Percentiles rank a stretch among this genome's conserved stretches.
These are phyloP conservation scores for Penicillium desertorum DNA, from an alignment of 495 filamentous ascomycete species.

Conservation along the genomic window DNA sequence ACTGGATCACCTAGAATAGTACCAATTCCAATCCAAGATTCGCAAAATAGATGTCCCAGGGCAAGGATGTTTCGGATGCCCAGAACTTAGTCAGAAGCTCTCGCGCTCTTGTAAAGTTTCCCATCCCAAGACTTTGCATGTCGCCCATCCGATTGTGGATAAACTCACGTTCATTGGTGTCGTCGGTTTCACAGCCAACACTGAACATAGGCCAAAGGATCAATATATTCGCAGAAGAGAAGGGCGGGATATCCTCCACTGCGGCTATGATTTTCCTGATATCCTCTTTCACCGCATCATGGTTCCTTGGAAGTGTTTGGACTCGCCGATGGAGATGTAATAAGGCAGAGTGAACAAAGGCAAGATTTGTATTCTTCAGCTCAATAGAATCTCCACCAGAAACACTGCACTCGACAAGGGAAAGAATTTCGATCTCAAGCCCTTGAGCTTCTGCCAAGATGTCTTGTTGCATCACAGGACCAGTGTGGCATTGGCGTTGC, in stretches of 20 bases:
- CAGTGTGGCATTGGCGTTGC: not conserved
- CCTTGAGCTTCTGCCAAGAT: constrained; percentile 5
- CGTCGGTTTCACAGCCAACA: constrained; percentile 35
- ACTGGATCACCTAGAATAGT: constrained; percentile 23
- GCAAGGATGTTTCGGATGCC: constrained; percentile 19
- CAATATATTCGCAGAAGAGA: constrained; percentile 32
- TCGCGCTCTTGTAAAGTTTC: constrained; percentile 36
- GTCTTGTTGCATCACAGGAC: not conserved
- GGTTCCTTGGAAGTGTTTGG: constrained; percentile 19
- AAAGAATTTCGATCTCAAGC: constrained; percentile 19
- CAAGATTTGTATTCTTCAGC: constrained; percentile 28
- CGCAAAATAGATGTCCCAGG: constrained; percentile 32
- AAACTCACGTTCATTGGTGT: constrained; percentile 15
- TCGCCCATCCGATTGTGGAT: constrained; percentile 32
- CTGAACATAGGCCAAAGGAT: constrained; percentile 41
- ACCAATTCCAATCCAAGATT: constrained; percentile 28
- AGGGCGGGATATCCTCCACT: constrained; percentile 20
- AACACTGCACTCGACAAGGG: constrained; percentile 16
- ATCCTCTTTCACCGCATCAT: constrained; percentile 28
- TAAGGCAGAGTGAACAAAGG: constrained; percentile 35
- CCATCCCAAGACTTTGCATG: constrained; percentile 36
- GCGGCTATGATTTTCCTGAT: constrained; percentile 25
- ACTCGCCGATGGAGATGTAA: constrained; percentile 36
- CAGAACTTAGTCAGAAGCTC: constrained; percentile 25
- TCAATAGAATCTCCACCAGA: constrained; percentile 14